phyloP scores from a whole-genome alignment of 1,139 yeast genomes.

The Kazachstania sp. region DNA sequence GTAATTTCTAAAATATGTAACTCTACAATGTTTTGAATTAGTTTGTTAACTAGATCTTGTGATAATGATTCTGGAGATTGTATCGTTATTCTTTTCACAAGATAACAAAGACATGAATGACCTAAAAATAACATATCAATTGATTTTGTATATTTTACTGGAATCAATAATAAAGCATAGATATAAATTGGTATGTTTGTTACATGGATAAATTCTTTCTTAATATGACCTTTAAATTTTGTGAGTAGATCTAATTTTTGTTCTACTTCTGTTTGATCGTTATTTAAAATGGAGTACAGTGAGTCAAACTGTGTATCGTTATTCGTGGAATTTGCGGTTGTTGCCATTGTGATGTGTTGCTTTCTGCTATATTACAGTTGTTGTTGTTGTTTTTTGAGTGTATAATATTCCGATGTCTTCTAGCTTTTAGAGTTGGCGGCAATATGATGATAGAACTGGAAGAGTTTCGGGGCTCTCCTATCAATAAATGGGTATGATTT shows the following conservation, averaged over 20 bases:
- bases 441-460: too few species aligned
- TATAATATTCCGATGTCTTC: too few species aligned
- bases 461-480: too few species aligned
- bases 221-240: conserved; percentile 59
- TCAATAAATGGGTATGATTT: too few species aligned
- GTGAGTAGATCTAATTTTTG: conserved; percentile 38
- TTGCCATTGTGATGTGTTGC: not conserved
- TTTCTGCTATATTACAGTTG: too few species aligned
- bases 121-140: conserved; percentile 40
- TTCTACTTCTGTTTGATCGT: conserved; percentile 13
- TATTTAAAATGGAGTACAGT: conserved; percentile 7
- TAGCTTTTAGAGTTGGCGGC: too few species aligned
- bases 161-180: conserved; percentile 35
- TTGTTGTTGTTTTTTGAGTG: too few species aligned
- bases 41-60: conserved; percentile 15
- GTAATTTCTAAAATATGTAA: conserved; percentile 6
- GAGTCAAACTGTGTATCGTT: conserved; percentile 3
- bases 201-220: conserved; percentile 54
- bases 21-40: conserved; percentile 11
- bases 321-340: not conserved
- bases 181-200: conserved; percentile 47
- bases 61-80: conserved; percentile 55
- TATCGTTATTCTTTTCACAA: conserved; percentile 66
- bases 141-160: conserved; percentile 39
- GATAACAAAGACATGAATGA: conserved; percentile 65